Percentiles rank a stretch among this genome's conserved stretches.
Evolutionary conservation across 2,329 filamentous ascomycete species (phyloP).

Genomic region (Claviceps arundinis): DNA sequence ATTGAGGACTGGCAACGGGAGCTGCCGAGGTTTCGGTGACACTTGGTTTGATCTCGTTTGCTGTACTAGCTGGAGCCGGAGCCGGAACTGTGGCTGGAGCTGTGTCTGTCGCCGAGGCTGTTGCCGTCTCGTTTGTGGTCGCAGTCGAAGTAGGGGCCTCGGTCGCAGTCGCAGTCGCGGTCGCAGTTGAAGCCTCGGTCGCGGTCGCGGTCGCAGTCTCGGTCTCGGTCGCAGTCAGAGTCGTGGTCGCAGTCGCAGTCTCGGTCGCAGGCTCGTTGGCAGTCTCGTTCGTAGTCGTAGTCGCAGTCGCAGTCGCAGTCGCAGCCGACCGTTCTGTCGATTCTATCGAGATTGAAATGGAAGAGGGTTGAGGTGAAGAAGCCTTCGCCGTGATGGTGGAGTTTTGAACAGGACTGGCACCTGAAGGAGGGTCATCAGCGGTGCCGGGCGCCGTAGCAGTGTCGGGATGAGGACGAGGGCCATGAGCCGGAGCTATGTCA

Average conservation of each 20-base stretch:
- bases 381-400: not conserved
- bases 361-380: slow-evolving; percentile 3
- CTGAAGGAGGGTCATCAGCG: slow-evolving; percentile 7
- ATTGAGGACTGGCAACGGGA: slow-evolving; percentile 1
- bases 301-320: not conserved
- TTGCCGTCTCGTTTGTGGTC: not conserved
- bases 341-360: not conserved
- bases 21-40: not conserved
- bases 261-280: not conserved
- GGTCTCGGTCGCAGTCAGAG: not conserved
- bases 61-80: not conserved
- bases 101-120: not conserved
- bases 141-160: not conserved
- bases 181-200: not conserved
- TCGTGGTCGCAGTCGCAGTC: not conserved
- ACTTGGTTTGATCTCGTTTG: not conserved
- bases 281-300: not conserved
- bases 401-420: slow-evolving; percentile 1
- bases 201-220: not conserved
- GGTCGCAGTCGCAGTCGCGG: not conserved
- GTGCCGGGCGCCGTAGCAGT: slow-evolving; percentile 1
- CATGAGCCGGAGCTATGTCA: slow-evolving; percentile 9
- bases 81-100: not conserved
- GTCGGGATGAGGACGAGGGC: slow-evolving; percentile 3
- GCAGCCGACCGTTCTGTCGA: not conserved